Base-by-base conservation (phyloP, 1,284 basidiomycete species). In the Exobasidium rhododendri region DNA sequence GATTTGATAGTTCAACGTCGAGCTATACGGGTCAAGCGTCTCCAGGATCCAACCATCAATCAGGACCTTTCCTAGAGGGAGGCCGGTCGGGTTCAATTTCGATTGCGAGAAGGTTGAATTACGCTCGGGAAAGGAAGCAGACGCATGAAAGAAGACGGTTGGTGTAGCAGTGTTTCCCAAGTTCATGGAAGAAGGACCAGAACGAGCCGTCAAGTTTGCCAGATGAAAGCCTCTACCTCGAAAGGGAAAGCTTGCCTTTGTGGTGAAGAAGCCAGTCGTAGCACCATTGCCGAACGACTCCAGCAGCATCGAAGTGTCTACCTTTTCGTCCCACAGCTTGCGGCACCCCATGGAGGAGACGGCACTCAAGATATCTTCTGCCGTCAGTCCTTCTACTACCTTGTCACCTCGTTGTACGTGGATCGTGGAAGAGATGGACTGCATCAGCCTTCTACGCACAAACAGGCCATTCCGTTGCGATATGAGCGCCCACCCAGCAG, bases 41-140 rank as follows among this genome's bases (percentile, higher is more conserved):
- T 99, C 93, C 68, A 97, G 81, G 49, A 97, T 88, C 96, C 96
- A 99, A 0, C 91, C 94, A 71, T 97, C 93, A 2, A 99, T 83
- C 66, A 91, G 88, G 49, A 94, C 83, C 22, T 89, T 87, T 0
- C 92, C 94, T 7, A 91, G 82, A 0, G 92, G 91, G 13, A 93
- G 83, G 0, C 66, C 78, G 54, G 86, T 85, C 0, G 91, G 84
- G 75, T 98, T 97, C 81, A 92, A 88, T 22, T 59, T 57, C 10
- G 83, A 57, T 51, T 59, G 90, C 5, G 88, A 89, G 0, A 90
- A 86, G 0, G 88, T 87, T 1, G 90, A 88, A 68, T 85, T 87
- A 74, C 90, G 89, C 51, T 91, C 87, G 0, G 89, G 80, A 29
- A 81, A 80, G 0, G 81, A 81, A 1, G 82, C 80, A 2, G 81